Conservation (phyloP, 2,329 filamentous ascomycete species). For the Tricladium varicosporioides region DNA sequence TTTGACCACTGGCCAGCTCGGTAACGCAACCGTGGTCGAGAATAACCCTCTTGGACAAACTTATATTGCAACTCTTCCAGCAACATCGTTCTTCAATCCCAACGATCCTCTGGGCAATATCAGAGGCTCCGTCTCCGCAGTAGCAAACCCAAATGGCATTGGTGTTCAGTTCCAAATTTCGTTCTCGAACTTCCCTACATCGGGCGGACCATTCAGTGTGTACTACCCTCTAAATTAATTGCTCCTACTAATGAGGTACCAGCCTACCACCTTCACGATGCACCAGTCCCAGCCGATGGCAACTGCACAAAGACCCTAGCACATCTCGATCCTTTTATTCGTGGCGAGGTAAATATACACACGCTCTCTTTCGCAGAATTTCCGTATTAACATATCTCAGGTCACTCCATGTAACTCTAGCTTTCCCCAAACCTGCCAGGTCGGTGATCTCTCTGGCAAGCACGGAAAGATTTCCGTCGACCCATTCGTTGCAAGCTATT, state of each 20-base stretch:
- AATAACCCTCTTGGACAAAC: constrained; percentile 54
- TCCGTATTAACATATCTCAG: constrained; percentile 38
- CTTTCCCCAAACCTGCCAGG: constrained; percentile 65
- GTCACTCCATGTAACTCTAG: constrained; percentile 55
- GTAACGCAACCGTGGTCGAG: constrained; percentile 49
- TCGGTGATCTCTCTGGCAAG: constrained; percentile 76
- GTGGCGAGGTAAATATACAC: constrained; percentile 41
- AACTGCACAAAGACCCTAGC: constrained; percentile 68
- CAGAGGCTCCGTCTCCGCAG: constrained; percentile 49
- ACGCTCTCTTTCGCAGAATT: not conserved
- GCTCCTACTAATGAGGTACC: not conserved
- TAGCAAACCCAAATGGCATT: constrained; percentile 45
- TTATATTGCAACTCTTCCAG: constrained; percentile 56
- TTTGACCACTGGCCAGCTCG: constrained; percentile 32
- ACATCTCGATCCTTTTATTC: constrained; percentile 70
- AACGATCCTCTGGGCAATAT: constrained; percentile 51
- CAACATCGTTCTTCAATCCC: constrained; percentile 42
- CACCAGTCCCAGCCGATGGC: constrained; percentile 60
- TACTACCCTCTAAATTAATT: constrained; percentile 15
- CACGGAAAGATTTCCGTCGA: constrained; percentile 57
- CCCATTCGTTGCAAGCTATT: constrained; percentile 49
- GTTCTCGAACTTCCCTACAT: constrained; percentile 57
- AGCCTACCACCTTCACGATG: constrained; percentile 73
- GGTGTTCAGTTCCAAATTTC: constrained; percentile 55
- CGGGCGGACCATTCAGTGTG: constrained; percentile 60